A percentile compares a stretch with the other conserved stretches of the same genome.
phyloP scores from a whole-genome alignment of 805 yeast genomes.

The Komagataella populi region DNA sequence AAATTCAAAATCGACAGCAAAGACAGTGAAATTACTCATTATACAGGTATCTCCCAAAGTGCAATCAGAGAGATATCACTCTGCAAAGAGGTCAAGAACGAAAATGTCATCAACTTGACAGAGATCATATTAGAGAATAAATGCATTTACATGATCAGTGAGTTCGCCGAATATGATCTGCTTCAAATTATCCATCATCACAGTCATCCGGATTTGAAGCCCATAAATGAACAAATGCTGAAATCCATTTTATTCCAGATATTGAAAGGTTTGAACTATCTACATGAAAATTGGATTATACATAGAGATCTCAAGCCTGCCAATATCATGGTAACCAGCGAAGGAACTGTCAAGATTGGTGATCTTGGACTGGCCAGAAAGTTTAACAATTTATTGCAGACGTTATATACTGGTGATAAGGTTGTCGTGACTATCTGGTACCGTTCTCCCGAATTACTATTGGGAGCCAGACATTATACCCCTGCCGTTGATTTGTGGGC shows the following conservation, averaged over 20 bases:
- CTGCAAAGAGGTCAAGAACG: constrained; percentile 75
- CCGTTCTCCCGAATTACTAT: constrained; percentile 78
- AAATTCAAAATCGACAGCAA: constrained; percentile 92
- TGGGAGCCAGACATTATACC: constrained; percentile 90
- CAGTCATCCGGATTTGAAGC: constrained; percentile 73
- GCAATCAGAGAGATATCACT: constrained; percentile 95
- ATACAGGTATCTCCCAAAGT: constrained; percentile 90
- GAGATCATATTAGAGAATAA: constrained; percentile 83
- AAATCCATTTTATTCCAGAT: constrained; percentile 90
- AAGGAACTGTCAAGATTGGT: constrained; percentile 90
- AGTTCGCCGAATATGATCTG: constrained; percentile 91
- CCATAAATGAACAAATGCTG: constrained; percentile 66
- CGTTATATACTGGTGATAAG: constrained; percentile 83
- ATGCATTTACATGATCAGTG: constrained; percentile 88
- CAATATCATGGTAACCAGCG: constrained; percentile 85
- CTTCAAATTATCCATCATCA: constrained; percentile 90
- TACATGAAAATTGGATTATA: constrained; percentile 92
- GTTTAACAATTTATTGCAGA: constrained; percentile 76
- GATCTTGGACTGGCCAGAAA: constrained; percentile 87
- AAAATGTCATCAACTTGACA: constrained; percentile 64
- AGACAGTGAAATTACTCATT: constrained; percentile 69
- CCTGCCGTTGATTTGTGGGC: constrained; percentile 95
- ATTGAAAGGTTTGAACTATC: constrained; percentile 75
- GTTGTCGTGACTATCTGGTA: constrained; percentile 97
- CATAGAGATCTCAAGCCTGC: constrained; percentile 97